phyloP scores from a whole-genome alignment of 768 basidiomycete species.

The Neoboletus magnificus region DNA sequence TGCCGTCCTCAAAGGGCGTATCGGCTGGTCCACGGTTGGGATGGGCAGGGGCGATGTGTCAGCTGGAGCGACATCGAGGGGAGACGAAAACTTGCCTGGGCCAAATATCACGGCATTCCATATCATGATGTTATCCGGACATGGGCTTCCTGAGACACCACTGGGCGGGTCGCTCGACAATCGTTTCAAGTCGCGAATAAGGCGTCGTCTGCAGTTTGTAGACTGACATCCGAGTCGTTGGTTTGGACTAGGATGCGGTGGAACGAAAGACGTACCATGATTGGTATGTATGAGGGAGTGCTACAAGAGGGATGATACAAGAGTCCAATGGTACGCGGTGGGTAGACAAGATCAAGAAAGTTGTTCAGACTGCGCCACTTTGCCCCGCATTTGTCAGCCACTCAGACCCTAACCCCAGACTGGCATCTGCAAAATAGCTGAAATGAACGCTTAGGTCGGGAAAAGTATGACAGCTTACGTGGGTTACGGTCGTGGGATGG shows the following conservation, averaged over 20 bases:
- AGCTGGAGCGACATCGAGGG: background rate
- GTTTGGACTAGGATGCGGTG: background rate
- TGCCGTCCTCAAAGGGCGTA: conserved; percentile 98
- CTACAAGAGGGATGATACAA: background rate
- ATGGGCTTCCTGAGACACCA: conserved; percentile 95
- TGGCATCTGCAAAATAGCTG: too few relatives aligned
- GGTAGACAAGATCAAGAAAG: conserved; percentile 7
- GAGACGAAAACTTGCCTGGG: conserved; percentile 62
- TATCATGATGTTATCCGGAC: conserved; percentile 97
- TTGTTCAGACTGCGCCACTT: background rate
- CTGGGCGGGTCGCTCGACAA: conserved; percentile 92
- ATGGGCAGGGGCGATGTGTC: background rate
- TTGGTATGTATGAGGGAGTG: background rate
- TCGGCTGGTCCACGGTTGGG: conserved; percentile 57
- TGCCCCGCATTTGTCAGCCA: conserved; percentile 23
- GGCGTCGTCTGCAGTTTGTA: conserved; percentile 89
- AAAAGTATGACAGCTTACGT: too few relatives aligned
- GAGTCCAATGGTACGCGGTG: background rate
- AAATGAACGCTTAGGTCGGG: too few relatives aligned
- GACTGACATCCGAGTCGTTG: conserved; percentile 48
- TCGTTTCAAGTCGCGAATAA: conserved; percentile 97
- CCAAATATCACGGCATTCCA: conserved; percentile 99
- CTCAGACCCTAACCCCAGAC: conserved; percentile 20
- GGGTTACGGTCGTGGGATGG: too few relatives aligned
- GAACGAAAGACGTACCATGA: conserved; percentile 18